Evolutionary conservation across 805 yeast genomes (phyloP).

Genomic region (Vanderwaltozyma yarrowii): DNA sequence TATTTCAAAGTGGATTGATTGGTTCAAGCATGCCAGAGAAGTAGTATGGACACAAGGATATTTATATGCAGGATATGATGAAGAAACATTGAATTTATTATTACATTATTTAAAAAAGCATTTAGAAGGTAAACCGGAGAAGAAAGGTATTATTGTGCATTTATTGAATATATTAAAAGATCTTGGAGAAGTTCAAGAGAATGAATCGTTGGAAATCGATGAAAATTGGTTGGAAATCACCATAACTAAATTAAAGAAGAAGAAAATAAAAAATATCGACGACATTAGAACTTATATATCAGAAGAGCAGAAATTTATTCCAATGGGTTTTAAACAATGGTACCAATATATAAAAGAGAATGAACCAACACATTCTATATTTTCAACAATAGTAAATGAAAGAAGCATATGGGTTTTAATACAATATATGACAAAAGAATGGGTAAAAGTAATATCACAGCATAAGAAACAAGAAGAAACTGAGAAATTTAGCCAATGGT

Average conservation of each 20-base stretch:
- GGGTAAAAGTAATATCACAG: conserved; percentile 15
- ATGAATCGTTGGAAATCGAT: conserved; percentile 13
- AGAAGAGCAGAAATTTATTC: conserved; percentile 5
- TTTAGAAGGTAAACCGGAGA: conserved; percentile 5
- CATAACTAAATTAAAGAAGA: conserved; percentile 5
- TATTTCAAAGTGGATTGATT: conserved; percentile 5
- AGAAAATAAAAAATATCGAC: conserved; percentile 9
- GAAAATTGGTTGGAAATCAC: conserved; percentile 16
- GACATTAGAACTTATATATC: conserved; percentile 13
- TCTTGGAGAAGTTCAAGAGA: conserved; percentile 3
- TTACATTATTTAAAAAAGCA: conserved; percentile 13
- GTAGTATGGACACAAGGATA: conserved; percentile 4
- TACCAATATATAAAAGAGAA: conserved; percentile 16
- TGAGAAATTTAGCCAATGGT: conserved; percentile 14
- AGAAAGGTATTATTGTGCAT: conserved; percentile 9
- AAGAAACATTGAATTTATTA: conserved; percentile 12
- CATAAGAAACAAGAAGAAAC: conserved; percentile 8
- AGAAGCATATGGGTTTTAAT: conserved; percentile 18
- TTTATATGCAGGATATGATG: conserved; percentile 12
- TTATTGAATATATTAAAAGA: conserved; percentile 12
- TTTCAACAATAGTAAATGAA: conserved; percentile 7
- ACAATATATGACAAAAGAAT: conserved; percentile 19
- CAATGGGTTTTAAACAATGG: conserved; percentile 24
- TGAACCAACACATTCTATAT: conserved; percentile 19
- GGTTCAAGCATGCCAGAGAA: conserved; percentile 9